phyloP scores from a whole-genome alignment of 768 basidiomycete species.

The Mycena vitilis region DNA sequence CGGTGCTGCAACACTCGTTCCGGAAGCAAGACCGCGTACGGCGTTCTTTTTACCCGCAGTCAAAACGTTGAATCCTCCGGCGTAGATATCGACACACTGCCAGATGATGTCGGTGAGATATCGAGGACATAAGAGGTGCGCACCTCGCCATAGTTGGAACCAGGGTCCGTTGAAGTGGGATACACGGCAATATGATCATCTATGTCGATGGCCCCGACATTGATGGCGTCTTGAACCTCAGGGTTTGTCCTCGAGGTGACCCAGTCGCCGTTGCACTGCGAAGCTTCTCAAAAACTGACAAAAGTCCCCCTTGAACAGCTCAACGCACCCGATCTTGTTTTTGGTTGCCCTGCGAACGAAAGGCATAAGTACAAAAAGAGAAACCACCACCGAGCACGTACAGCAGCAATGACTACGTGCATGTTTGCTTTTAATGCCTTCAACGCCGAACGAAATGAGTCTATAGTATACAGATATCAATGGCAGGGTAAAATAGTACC shows the following conservation, averaged over 20 bases:
- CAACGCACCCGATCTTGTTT: not conserved
- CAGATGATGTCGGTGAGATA: not conserved
- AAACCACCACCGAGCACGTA: not conserved
- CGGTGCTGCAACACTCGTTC: too few species aligned
- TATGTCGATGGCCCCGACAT: constrained; percentile 1
- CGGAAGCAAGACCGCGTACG: not conserved
- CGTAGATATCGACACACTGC: constrained; percentile 4
- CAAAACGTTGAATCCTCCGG: not conserved
- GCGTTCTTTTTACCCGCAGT: not conserved
- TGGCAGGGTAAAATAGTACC: not conserved
- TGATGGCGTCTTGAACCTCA: not conserved
- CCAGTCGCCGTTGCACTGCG: not conserved
- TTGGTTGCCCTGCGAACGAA: not conserved
- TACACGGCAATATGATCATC: not conserved
- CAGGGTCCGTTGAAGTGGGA: not conserved
- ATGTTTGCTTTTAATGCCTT: not conserved
- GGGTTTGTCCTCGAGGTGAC: not conserved
- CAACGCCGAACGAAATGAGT: not conserved
- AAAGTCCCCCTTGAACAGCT: not conserved
- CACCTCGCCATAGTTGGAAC: constrained; percentile 8
- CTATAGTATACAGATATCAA: not conserved
- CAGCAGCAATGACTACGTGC: constrained; percentile 1
- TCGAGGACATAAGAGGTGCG: not conserved
- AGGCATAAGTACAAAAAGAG: not conserved
- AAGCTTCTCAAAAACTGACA: too few species aligned